Evolutionary conservation across 805 yeast species (phyloP).

Genomic region (Blastobotrys attinorum): DNA sequence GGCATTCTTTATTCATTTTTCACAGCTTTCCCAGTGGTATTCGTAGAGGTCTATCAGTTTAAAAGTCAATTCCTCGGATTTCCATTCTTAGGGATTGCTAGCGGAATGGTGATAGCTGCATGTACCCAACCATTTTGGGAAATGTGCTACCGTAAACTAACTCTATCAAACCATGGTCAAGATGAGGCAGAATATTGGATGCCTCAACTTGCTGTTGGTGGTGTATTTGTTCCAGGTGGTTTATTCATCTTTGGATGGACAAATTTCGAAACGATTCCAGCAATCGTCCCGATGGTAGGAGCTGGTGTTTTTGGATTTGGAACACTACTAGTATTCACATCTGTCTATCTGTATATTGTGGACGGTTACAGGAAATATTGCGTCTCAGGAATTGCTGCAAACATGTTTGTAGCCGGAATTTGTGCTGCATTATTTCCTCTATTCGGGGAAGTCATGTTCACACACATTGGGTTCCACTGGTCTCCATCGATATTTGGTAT

Average conservation of each 20-base stretch:
- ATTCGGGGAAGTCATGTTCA: slow-evolving; percentile 78
- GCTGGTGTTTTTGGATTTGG: slow-evolving; percentile 42
- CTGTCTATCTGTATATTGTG: slow-evolving; percentile 29
- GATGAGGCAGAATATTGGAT: slow-evolving; percentile 43
- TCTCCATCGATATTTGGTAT: slow-evolving; percentile 54
- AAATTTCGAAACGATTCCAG: slow-evolving; percentile 37
- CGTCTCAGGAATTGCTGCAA: slow-evolving; percentile 87
- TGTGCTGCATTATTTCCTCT: slow-evolving; percentile 77
- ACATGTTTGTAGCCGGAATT: slow-evolving; percentile 67
- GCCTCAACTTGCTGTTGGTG: slow-evolving; percentile 46
- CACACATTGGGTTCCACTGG: slow-evolving; percentile 65
- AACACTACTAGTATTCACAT: slow-evolving; percentile 31
- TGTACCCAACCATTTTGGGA: slow-evolving; percentile 11
- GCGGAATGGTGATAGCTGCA: slow-evolving; percentile 61
- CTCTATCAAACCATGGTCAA: slow-evolving; percentile 34
- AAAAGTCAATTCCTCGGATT: slow-evolving; percentile 46
- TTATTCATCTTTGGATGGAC: slow-evolving; percentile 49
- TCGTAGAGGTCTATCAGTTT: slow-evolving; percentile 41
- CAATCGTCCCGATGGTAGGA: slow-evolving; percentile 52
- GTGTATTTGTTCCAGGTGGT: slow-evolving; percentile 38
- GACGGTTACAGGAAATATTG: slow-evolving; percentile 44
- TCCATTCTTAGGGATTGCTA: slow-evolving; percentile 53
- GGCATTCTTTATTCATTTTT: slow-evolving; percentile 55
- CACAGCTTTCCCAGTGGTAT: slow-evolving; percentile 52
- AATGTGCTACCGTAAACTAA: slow-evolving; percentile 31